Conservation (phyloP, 139 green algal genomes). For the Chlamydomonas eustigma region DNA sequence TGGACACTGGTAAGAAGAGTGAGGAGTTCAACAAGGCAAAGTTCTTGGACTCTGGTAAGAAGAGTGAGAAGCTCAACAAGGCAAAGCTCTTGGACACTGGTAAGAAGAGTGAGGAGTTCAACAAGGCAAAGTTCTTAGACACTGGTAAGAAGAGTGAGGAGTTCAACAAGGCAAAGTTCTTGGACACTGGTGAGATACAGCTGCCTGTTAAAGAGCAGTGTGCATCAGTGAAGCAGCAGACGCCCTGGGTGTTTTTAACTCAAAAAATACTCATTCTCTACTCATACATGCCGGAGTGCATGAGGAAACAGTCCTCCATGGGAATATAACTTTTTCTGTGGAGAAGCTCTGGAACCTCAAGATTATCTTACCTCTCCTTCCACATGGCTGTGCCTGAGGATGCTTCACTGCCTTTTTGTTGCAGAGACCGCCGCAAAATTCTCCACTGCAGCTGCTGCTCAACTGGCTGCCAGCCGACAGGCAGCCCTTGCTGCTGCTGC, state of each 20-base stretch:
- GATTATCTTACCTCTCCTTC: no score
- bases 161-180: constrained; percentile 60
- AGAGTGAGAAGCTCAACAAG: neutral
- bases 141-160: constrained; percentile 71
- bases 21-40: neutral
- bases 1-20: constrained; percentile 46
- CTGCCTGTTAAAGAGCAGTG: no score
- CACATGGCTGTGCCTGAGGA: constrained; percentile 2
- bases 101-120: constrained; percentile 69
- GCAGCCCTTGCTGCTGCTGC: neutral
- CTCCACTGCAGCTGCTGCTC: constrained; percentile 47
- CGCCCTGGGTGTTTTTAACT: neutral
- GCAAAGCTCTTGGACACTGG: neutral
- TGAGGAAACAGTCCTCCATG: no score
- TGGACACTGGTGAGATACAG: constrained; percentile 46
- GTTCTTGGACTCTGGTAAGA: neutral
- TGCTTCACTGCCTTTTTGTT: neutral
- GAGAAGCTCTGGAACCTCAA: no score
- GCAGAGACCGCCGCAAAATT: constrained; percentile 51
- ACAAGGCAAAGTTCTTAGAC: constrained; percentile 71
- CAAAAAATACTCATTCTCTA: no score
- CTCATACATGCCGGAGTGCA: no score
- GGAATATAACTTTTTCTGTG: no score
- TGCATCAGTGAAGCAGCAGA: no score
- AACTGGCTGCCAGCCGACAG: constrained; percentile 5